Evolutionary conservation across 495 filamentous ascomycete species (phyloP), one percentile per base, ranked within the genome.

Genomic region (Podospora fimiseda): DNA sequence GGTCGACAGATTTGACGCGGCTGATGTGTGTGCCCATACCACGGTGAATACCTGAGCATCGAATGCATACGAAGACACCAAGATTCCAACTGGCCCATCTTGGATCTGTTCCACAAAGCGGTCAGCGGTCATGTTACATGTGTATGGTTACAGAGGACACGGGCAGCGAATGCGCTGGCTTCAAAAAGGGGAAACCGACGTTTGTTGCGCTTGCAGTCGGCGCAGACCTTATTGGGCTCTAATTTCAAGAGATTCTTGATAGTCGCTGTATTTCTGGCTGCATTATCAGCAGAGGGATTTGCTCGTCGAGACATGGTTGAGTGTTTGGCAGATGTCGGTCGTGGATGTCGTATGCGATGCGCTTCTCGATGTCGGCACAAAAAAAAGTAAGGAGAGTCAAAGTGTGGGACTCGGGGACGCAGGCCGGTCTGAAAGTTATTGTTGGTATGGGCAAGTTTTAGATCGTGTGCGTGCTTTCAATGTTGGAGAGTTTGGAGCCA

Each of bases 11-110:
- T 68, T 97, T 97, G 63, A 98, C 94, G 67, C 89, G 80, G 67
- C 89, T 95, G 65, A 98, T 96, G 73, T 98, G 93, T 41, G 93
- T 97, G 62, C 93, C 93, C 90, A 98, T 96, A 41, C 91, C 90
- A 60, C 93, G 86, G 71, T 98, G 93, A 62, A 98, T 96, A 58
- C 93, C 93, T 8, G 94, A 97, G 68, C 93, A 98, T 52, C 92
- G 87, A 64, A 98, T 97, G 72, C 93, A 98, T 58, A 98, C 75
- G 65, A 98, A 98, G 59, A 97, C 84, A 48, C 91, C 91, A 48
- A 95, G 69, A 65, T 96, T 96, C 91, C 93, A 97, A 60, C 89
- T 94, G 2, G 94, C 93, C 93, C 93, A 98, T 85, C 94, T 81
- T 54, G 93, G 94, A 73, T 95, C 89, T 95, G 65, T 24, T 45